phyloP scores from a whole-genome alignment of 441 rosid genomes.

The Mallotus repandus region DNA sequence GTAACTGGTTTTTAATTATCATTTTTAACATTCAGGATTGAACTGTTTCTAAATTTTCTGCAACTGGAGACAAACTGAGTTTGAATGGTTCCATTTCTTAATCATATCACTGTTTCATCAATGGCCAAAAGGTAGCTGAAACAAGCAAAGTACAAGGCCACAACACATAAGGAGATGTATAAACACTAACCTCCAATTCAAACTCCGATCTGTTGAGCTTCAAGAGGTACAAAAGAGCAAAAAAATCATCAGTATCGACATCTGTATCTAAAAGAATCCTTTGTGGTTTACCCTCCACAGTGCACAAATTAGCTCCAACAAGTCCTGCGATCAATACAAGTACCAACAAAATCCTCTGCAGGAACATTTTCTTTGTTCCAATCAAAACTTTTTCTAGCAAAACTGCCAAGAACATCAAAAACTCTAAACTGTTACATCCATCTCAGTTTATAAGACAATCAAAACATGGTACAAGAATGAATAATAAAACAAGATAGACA shows the following conservation, averaged over 20 bases:
- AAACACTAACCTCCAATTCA: slow-evolving; percentile 54
- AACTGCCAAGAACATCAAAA: slow-evolving; percentile 6
- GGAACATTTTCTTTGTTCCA: slow-evolving; percentile 33
- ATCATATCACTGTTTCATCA: not conserved
- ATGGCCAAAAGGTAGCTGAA: not conserved
- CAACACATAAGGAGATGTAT: not conserved
- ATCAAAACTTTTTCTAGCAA: slow-evolving; percentile 17
- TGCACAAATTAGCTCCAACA: slow-evolving; percentile 26
- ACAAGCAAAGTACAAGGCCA: not conserved
- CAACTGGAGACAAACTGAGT: no score
- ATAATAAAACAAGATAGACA: no score
- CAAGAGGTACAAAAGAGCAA: slow-evolving; percentile 76
- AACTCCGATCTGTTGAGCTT: slow-evolving; percentile 85
- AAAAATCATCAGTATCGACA: slow-evolving; percentile 84
- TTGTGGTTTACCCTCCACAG: slow-evolving; percentile 41
- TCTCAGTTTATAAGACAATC: not conserved
- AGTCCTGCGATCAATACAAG: slow-evolving; percentile 33
- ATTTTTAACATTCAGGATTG: not conserved
- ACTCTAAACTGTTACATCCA: slow-evolving; percentile 8
- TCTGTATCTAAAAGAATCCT: slow-evolving; percentile 83
- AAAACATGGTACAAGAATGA: no score
- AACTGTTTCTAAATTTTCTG: not conserved
- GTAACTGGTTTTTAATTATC: no score
- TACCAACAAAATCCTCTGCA: slow-evolving; percentile 19
- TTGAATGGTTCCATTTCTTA: no score